These are phyloP conservation scores for Chrysosporium queenslandicum DNA, from an alignment of 2,329 filamentous ascomycete genomes.

Conservation along the genomic window DNA sequence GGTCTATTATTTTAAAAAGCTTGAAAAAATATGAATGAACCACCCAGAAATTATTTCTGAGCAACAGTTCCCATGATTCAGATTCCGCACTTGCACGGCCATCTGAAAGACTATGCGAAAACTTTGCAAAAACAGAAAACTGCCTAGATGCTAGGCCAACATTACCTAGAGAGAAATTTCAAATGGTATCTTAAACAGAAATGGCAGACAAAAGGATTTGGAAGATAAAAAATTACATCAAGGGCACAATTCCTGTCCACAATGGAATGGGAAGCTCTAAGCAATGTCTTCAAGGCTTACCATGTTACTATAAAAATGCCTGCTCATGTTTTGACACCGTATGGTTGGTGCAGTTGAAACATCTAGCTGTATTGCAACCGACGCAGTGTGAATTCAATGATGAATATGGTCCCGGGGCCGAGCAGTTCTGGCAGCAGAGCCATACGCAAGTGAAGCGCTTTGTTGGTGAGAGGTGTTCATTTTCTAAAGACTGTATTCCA, in stretches of 20 bases:
- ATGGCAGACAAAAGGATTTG: background rate
- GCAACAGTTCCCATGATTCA: background rate
- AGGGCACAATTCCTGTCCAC: background rate
- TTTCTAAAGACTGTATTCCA: background rate
- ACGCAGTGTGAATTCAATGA: conserved; percentile 10
- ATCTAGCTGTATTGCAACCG: conserved; percentile 11
- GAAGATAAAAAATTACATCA: background rate
- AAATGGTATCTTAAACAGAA: background rate
- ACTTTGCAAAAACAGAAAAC: background rate
- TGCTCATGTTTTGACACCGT: conserved; percentile 4
- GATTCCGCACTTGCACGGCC: background rate
- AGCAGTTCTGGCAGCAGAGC: conserved; percentile 15
- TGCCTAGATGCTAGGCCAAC: conserved; percentile 3
- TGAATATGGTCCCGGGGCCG: conserved; percentile 11
- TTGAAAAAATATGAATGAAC: background rate
- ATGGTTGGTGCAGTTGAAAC: conserved; percentile 8
- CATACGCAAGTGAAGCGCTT: conserved; percentile 11
- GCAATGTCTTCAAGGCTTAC: background rate
- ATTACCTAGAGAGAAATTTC: background rate
- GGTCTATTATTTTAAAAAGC: background rate
- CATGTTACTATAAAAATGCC: background rate
- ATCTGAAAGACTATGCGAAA: background rate
- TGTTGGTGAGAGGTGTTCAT: background rate
- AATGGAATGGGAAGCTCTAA: background rate
- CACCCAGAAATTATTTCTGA: background rate